Base-by-base conservation (phyloP, 2,329 filamentous ascomycete genomes). In the Arachnopeziza araneosa region DNA sequence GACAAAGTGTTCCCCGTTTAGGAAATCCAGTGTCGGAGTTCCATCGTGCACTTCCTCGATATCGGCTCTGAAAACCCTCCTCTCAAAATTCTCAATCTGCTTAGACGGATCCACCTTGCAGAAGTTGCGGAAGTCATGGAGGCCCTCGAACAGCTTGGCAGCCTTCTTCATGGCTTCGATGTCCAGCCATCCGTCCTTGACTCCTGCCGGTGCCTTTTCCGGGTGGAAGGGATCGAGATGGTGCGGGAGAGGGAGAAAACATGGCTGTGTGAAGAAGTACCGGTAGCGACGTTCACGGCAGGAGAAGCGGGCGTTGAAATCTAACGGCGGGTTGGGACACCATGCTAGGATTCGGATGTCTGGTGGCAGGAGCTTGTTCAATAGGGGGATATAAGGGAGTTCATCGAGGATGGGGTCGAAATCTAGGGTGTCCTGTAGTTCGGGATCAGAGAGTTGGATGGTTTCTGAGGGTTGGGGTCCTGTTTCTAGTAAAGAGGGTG, bases 231-330 rank as follows among this genome's bases (percentile, higher is more conserved):
- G 67, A 5, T 82, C 83, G 48, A 81, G 63, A 22, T 79, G 71
- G 1, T 80, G 76, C 0, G 88, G 85, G 4, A 83, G 79, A 0
- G 91, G 91, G 1, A 85, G 78, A 71, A 91, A 96, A 1, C 89
- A 90, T 0, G 95, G 95, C 72, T 97, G 91, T 0, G 95, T 98
- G 78, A 99, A 99, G 79, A 96, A 98, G 76, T 99, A 99, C 60
- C 91, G 87, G 77, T 99, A 99, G 66, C 90, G 88, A 23, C 95
- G 83, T 75, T 97, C 92, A 63, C 88, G 85, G 75, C 95, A 99
- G 57, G 90, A 92, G 80, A 97, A 97, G 50, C 95, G 87, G 4
- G 95, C 95, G 36, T 90, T 92, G 74, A 99, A 99, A 63, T 84
- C 83, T 9, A 82, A 76, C 0, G 93, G 91, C 19, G 89, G 90